Percentiles rank a stretch among this genome's conserved stretches.
These are phyloP conservation scores for Seiridium cupressi DNA, from an alignment of 2,329 filamentous ascomycete species.

Conservation along the genomic window DNA sequence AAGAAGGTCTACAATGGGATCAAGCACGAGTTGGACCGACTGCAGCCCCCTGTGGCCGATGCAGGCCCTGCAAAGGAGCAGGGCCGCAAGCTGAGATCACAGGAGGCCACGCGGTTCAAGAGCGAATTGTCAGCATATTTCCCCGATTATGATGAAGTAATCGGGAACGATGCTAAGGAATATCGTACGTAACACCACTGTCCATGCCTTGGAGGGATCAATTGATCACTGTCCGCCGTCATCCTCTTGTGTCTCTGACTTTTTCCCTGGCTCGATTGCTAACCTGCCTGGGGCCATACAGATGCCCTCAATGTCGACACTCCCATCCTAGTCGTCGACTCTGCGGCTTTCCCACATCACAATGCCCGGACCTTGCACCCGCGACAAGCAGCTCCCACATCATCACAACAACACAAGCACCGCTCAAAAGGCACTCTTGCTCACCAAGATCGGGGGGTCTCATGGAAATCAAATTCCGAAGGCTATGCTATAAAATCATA, in stretches of 20 bases:
- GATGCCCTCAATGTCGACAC: constrained; percentile 74
- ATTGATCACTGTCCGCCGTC: background rate
- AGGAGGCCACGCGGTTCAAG: constrained; percentile 82
- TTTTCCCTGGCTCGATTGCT: constrained; percentile 10
- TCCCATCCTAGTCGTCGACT: constrained; percentile 68
- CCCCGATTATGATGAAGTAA: constrained; percentile 89
- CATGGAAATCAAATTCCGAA: constrained; percentile 1
- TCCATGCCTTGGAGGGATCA: background rate
- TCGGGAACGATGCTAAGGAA: constrained; percentile 80
- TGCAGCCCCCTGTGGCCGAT: constrained; percentile 48
- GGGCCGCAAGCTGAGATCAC: constrained; percentile 76
- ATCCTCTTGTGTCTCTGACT: background rate
- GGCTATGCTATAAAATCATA: constrained; percentile 48
- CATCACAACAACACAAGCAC: constrained; percentile 30
- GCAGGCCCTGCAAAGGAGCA: constrained; percentile 47
- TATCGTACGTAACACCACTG: constrained; percentile 56
- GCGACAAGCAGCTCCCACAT: constrained; percentile 23
- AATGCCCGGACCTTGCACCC: constrained; percentile 36
- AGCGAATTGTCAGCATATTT: constrained; percentile 92
- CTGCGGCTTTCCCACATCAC: constrained; percentile 23
- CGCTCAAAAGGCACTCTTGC: constrained; percentile 17
- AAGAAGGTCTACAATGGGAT: constrained; percentile 61
- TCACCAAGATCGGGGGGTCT: background rate
- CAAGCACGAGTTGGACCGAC: constrained; percentile 56
- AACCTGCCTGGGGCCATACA: constrained; percentile 31